Base-by-base conservation (phyloP, 495 filamentous ascomycete species). In the Aeminium ludgeri region DNA sequence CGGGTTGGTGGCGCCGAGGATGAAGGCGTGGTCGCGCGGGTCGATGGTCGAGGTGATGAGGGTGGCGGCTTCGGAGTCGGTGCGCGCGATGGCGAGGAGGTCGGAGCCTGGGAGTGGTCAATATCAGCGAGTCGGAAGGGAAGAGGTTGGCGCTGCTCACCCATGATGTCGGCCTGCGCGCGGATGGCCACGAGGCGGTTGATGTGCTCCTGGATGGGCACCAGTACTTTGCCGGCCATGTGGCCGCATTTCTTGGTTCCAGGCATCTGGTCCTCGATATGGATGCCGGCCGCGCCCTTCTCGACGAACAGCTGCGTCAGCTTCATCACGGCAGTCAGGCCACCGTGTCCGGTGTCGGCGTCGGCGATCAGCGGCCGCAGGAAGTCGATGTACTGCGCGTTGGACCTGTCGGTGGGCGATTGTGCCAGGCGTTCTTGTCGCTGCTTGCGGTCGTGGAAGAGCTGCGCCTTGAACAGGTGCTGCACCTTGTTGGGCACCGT, bases 241-340 rank as follows among this genome's bases (percentile, higher is more conserved):
- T 97, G 89, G 41, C 89, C 89, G 56, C 89, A 97, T 68, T 97
- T 97, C 74, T 97, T 97, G 29, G 89, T 97, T 30, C 89, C 89
- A 1, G 89, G 87, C 8, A 89, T 89, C 63, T 97, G 89, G 57
- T 97, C 89, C 63, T 97, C 89, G 48, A 97, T 95, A 61, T 97
- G 89, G 54, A 97, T 94, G 52, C 89, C 89, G 31, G 89, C 89
- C 27, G 89, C 89, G 55, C 89, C 89, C 53, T 86, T 85, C 69
- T 97, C 89, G 46, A 97, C 65, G 65, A 97, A 97, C 13, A 97
- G 70, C 66, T 93, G 93, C 38, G 89, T 97, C 39, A 97, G 74
- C 70, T 97, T 97, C 91, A 97, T 95, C 52, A 95, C 77, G 28
- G 89, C 89, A 11, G 91, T 97, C 45, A 97, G 68, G 54, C 89